Percentiles rank a stretch among this genome's conserved stretches.
Evolutionary conservation across 345 rosid species (phyloP).

Genomic region (Moringa oleifera): DNA sequence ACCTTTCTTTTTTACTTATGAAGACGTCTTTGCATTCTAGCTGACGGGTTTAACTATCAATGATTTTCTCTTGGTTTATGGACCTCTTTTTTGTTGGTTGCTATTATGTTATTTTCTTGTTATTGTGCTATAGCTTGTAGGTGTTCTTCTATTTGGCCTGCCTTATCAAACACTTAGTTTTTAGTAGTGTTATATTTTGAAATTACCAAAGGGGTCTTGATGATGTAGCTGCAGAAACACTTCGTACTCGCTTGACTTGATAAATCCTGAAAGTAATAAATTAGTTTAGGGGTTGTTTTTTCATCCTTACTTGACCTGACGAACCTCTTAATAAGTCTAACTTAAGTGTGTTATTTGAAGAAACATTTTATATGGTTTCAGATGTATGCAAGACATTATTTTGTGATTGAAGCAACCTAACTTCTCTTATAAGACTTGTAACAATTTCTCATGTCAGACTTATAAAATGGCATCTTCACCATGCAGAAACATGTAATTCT

Average conservation of each 20-base stretch:
- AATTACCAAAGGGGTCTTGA: too few relatives aligned
- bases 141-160: not conserved
- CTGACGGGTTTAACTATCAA: not conserved
- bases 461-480: constrained; percentile 10
- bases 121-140: not conserved
- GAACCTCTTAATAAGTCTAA: not conserved
- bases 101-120: not conserved
- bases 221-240: too few relatives aligned
- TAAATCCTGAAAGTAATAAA: too few relatives aligned
- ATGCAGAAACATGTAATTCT: constrained; percentile 31
- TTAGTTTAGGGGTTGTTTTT: too few relatives aligned
- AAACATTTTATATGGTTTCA: too few relatives aligned
- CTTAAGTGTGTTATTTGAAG: not conserved
- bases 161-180: not conserved
- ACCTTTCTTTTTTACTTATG: too few relatives aligned
- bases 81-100: too few relatives aligned
- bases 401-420: not conserved
- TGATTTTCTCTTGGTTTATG: not conserved
- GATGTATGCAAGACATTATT: too few relatives aligned
- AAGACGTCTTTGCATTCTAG: not conserved
- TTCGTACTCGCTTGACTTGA: too few relatives aligned
- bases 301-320: too few relatives aligned
- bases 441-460: not conserved
- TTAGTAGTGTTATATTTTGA: not conserved
- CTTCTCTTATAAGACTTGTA: not conserved